Conservation (phyloP, 768 basidiomycete genomes). For the Pisolithus tinctorius region DNA sequence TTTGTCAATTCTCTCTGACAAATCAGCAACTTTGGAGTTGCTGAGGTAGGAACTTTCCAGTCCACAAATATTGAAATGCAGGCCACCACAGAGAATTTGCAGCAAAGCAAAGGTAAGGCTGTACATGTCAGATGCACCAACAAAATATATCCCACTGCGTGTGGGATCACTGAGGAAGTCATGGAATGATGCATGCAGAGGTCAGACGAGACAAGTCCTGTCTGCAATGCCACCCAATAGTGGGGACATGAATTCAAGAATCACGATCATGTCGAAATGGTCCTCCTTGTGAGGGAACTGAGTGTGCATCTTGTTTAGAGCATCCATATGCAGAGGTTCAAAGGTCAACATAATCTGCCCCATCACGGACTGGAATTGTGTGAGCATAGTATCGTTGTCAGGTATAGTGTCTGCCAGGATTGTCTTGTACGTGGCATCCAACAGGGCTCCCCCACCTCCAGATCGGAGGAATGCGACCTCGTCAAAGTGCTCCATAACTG, state of each 20-base stretch:
- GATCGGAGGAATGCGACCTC: neutral
- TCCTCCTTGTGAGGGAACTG: neutral
- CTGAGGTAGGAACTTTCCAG: neutral
- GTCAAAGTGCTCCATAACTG: neutral
- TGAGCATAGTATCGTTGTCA: neutral
- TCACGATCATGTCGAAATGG: neutral
- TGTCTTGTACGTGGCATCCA: neutral
- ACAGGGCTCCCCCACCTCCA: neutral
- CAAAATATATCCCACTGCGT: slow-evolving; percentile 6
- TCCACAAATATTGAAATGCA: neutral
- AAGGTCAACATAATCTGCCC: neutral
- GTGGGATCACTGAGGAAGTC: slow-evolving; percentile 16
- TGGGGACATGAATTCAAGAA: neutral
- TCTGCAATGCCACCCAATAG: slow-evolving; percentile 1
- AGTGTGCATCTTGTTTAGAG: neutral
- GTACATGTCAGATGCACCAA: neutral
- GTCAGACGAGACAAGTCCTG: slow-evolving; percentile 1
- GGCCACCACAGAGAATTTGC: neutral
- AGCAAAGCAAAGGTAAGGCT: neutral
- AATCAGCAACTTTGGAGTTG: neutral
- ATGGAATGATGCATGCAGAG: slow-evolving; percentile 21
- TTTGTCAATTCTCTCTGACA: neutral
- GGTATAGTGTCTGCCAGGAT: neutral
- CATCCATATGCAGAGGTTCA: neutral
- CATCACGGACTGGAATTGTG: neutral